phyloP scores from a whole-genome alignment of 2,329 filamentous ascomycete species.

The Arthroderma sp. region DNA sequence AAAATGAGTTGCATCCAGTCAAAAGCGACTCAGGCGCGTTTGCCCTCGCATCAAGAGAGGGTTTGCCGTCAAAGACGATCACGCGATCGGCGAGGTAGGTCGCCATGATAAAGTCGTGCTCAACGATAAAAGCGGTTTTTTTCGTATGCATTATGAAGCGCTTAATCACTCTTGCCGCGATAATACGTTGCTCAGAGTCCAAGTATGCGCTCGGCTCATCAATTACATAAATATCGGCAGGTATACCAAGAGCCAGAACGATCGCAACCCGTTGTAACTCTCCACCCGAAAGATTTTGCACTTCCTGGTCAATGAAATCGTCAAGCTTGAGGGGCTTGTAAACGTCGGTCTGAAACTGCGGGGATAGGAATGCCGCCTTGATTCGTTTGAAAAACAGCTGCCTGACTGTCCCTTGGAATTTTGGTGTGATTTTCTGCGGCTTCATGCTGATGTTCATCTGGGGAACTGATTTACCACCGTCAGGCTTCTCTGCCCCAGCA shows the following conservation, averaged over 20 bases:
- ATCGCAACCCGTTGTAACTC: slow-evolving; percentile 99
- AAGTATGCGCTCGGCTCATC: slow-evolving; percentile 96
- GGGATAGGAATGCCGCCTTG: slow-evolving; percentile 87
- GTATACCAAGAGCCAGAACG: slow-evolving; percentile 85
- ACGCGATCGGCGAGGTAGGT: slow-evolving; percentile 78
- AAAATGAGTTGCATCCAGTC: slow-evolving; percentile 90
- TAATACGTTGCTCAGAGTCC: slow-evolving; percentile 97
- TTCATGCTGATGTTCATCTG: slow-evolving; percentile 99
- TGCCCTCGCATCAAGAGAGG: slow-evolving; percentile 74
- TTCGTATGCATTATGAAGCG: slow-evolving; percentile 99
- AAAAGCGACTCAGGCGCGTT: slow-evolving; percentile 84
- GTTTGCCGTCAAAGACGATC: slow-evolving; percentile 94
- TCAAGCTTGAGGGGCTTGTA: slow-evolving; percentile 99
- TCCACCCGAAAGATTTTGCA: slow-evolving; percentile 97
- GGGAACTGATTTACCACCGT: slow-evolving; percentile 63
- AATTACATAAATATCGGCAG: slow-evolving; percentile 96
- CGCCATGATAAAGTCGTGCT: slow-evolving; percentile 99
- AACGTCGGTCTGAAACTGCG: slow-evolving; percentile 98
- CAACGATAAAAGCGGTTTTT: slow-evolving; percentile 97
- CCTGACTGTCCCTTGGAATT: slow-evolving; percentile 91
- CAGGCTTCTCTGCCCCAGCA: slow-evolving; percentile 84
- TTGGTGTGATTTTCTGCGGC: slow-evolving; percentile 97
- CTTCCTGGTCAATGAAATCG: slow-evolving; percentile 98
- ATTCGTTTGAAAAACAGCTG: slow-evolving; percentile 99
- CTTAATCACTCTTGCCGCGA: slow-evolving; percentile 95